Conservation (phyloP, 208 protist species). For the Sergeia podlipaevii region DNA sequence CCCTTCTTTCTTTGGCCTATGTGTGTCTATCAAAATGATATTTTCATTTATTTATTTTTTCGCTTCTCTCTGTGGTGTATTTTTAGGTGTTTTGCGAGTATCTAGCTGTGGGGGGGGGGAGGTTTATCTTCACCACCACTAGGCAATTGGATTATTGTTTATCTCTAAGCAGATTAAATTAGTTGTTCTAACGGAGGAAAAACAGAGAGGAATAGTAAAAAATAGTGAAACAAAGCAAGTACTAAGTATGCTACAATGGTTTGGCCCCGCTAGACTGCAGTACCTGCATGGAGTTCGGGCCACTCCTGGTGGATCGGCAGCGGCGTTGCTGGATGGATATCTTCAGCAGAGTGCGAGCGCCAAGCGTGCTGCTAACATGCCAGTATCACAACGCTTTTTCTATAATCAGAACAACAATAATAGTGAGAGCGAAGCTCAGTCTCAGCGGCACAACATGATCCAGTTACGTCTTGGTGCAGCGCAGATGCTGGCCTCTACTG, state of each 20-base stretch:
- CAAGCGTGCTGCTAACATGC: slow-evolving; percentile 56
- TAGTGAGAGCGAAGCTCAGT: slow-evolving; percentile 7
- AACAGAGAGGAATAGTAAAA: too few relatives aligned
- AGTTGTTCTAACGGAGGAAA: too few relatives aligned
- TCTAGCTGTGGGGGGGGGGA: too few relatives aligned
- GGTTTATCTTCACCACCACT: too few relatives aligned
- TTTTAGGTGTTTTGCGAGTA: too few relatives aligned
- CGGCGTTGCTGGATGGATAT: slow-evolving; percentile 53
- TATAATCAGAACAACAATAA: slow-evolving; percentile 27
- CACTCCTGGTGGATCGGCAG: slow-evolving; percentile 45
- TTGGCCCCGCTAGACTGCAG: slow-evolving; percentile 18
- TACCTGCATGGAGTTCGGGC: slow-evolving; percentile 56
- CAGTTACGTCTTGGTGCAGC: slow-evolving; percentile 76
- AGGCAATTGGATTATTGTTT: too few relatives aligned
- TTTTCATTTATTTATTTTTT: too few relatives aligned
- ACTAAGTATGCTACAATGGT: slow-evolving; percentile 10
- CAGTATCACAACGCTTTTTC: slow-evolving; percentile 80
- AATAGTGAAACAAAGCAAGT: too few relatives aligned
- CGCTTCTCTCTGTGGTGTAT: too few relatives aligned
- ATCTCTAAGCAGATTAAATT: too few relatives aligned
- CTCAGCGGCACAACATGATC: slow-evolving; percentile 47
- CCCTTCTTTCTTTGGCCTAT: too few relatives aligned
- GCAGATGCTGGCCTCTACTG: slow-evolving; percentile 70
- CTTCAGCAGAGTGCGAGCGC: slow-evolving; percentile 30
- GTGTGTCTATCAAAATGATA: too few relatives aligned